phyloP scores from a whole-genome alignment of 169 alveolate genomes.

The Pseudocohnilembus persalinus region DNA sequence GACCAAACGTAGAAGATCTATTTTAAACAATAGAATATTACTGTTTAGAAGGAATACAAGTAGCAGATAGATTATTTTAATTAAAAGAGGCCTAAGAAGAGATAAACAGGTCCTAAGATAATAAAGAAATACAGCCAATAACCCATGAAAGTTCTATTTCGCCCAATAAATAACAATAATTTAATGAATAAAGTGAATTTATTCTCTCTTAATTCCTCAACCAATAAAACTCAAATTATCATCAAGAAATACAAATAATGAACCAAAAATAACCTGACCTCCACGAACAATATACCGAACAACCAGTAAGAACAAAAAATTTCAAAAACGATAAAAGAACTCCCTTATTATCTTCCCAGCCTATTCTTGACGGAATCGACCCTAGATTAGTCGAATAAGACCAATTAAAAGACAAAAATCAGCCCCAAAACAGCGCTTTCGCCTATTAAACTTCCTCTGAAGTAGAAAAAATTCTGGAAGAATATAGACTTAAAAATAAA shows the following conservation, averaged over 20 bases:
- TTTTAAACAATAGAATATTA: constrained; percentile 5
- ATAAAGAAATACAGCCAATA: neutral
- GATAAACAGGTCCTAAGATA: neutral
- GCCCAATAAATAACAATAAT: too few species aligned
- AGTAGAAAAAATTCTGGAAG: neutral
- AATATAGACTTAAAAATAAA: too few species aligned
- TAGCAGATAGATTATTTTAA: constrained; percentile 18
- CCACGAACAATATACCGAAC: neutral
- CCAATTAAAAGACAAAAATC: neutral
- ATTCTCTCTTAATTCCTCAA: too few species aligned
- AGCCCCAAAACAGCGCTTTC: too few species aligned
- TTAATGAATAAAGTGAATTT: neutral
- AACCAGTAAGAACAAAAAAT: neutral
- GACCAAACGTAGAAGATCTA: constrained; percentile 15
- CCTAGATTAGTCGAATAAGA: neutral
- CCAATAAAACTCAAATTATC: neutral
- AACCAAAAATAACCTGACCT: neutral
- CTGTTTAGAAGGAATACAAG: constrained; percentile 6
- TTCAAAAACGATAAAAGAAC: neutral
- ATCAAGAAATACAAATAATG: neutral
- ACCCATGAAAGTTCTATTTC: too few species aligned
- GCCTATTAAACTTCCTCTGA: neutral
- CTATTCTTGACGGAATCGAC: neutral
- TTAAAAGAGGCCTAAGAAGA: neutral
- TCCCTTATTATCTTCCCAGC: neutral